Evolutionary conservation across 208 protist genomes (phyloP), one percentile per base, ranked within the genome.

Genomic region (Trypanosoma brucei): DNA sequence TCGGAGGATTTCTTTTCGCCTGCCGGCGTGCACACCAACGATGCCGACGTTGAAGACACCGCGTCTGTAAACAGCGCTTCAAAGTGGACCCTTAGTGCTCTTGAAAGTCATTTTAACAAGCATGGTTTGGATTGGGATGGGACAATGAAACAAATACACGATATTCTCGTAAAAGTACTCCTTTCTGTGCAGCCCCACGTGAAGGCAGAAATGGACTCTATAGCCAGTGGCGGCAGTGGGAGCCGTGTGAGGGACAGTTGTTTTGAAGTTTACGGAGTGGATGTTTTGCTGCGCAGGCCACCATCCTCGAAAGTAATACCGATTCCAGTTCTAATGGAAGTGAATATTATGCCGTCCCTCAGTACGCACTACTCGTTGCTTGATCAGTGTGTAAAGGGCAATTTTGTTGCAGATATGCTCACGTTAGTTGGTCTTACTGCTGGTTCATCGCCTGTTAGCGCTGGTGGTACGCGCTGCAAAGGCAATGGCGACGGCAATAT

Each of bases 301-400:
- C 1, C 14, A 39, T 49, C 35, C 22, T 5, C 42, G 0, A 33
- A 55, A 2, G 11, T 2, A 7, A 44, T 37, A 34, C 56, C 81
- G 39, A 39, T 14, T 2, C 87, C 87, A 2, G 68, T 91, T 31
- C 45, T 95, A 8, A 74, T 95, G 74, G 86, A 95, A 70, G 79
- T 94, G 8, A 95, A 95, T 61, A 86, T 89, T 40, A 91, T 94
- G 80, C 90, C 90, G 2, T 90, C 87, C 2, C 76, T 95, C 42
- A 88, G 81, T 65, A 89, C 85, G 4, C 79, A 91, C 62, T 92
- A 87, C 68, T 87, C 80, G 7, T 48, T 69, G 34, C 64, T 96
- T 0, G 90, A 96, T 50, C 82, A 93, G 59, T 79, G 81, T 56
- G 67, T 96, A 51, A 96, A 96, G 63, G 75, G 69, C 2, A 88